Conservation (phyloP, 2,329 filamentous ascomycete genomes). For the Emericellopsis atlantica region DNA sequence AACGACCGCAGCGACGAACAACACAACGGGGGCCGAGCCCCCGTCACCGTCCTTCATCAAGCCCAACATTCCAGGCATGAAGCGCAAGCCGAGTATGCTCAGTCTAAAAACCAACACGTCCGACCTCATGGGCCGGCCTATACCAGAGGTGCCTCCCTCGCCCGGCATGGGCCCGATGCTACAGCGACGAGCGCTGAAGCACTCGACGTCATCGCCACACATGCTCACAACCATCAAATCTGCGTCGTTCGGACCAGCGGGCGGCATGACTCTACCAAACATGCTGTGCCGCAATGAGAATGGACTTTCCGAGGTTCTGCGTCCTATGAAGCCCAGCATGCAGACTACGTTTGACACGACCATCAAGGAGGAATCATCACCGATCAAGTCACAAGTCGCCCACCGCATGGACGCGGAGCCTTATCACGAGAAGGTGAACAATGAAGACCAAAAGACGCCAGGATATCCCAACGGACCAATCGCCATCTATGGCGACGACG, state of each 20-base stretch:
- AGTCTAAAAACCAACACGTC: constrained; percentile 62
- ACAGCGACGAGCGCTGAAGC: constrained; percentile 50
- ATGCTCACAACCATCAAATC: constrained; percentile 49
- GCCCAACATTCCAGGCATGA: constrained; percentile 57
- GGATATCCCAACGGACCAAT: constrained; percentile 75
- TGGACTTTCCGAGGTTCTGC: constrained; percentile 44
- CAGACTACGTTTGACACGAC: constrained; percentile 23
- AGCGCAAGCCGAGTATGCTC: constrained; percentile 64
- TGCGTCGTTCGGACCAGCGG: constrained; percentile 44
- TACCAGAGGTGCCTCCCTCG: constrained; percentile 39
- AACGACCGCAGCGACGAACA: constrained; percentile 21
- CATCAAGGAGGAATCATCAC: constrained; percentile 40
- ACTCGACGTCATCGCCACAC: constrained; percentile 55
- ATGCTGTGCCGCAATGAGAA: constrained; percentile 47
- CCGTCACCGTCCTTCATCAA: constrained; percentile 70
- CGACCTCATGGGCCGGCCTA: constrained; percentile 34
- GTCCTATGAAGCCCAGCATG: constrained; percentile 33
- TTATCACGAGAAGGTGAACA: constrained; percentile 55
- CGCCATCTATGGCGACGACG: constrained; percentile 65
- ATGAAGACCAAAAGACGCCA: constrained; percentile 69
- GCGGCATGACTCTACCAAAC: constrained; percentile 53
- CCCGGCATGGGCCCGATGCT: constrained; percentile 44
- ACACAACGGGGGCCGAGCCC: constrained; percentile 44
- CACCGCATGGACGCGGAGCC: constrained; percentile 42
- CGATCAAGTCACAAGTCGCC: constrained; percentile 49